These are phyloP conservation scores for Phyllosticta ampelicida DNA, from an alignment of 2,329 filamentous ascomycete species.

Conservation along the genomic window DNA sequence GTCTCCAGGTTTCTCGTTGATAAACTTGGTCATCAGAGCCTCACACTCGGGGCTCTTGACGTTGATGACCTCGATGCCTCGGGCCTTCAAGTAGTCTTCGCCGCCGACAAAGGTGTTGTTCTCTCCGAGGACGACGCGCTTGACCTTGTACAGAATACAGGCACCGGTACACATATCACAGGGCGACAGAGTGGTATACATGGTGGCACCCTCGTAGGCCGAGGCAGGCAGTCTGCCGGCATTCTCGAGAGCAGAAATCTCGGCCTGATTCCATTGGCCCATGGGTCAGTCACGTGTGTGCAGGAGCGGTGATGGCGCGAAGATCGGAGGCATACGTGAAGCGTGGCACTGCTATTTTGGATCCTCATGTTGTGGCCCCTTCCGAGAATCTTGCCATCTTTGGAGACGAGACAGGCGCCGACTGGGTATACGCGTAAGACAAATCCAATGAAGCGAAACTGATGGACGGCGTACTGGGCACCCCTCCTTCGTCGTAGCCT, in stretches of 20 bases:
- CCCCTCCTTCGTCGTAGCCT: slow-evolving; percentile 46
- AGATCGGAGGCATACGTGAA: slow-evolving; percentile 47
- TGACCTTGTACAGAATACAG: slow-evolving; percentile 64
- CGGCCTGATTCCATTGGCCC: slow-evolving; percentile 46
- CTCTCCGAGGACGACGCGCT: slow-evolving; percentile 60
- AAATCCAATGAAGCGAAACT: slow-evolving; percentile 13
- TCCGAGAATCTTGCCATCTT: slow-evolving; percentile 59
- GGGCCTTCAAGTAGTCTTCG: slow-evolving; percentile 56
- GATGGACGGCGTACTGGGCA: slow-evolving; percentile 30
- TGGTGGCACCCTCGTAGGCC: slow-evolving; percentile 60
- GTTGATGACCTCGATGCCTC: slow-evolving; percentile 64
- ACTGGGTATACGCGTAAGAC: slow-evolving; percentile 16
- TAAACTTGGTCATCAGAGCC: slow-evolving; percentile 60
- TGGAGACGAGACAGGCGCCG: slow-evolving; percentile 53
- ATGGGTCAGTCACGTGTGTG: not conserved
- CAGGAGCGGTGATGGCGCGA: not conserved
- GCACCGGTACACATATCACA: slow-evolving; percentile 78
- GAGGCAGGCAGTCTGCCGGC: slow-evolving; percentile 60
- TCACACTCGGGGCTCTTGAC: slow-evolving; percentile 55
- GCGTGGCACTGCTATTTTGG: slow-evolving; percentile 58
- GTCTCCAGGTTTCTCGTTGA: slow-evolving; percentile 58
- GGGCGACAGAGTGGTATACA: slow-evolving; percentile 72
- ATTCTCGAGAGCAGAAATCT: slow-evolving; percentile 65
- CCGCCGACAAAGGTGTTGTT: slow-evolving; percentile 66
- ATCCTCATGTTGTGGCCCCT: slow-evolving; percentile 66